These are phyloP conservation scores for Croton setiger DNA, from an alignment of 441 rosid genomes.

Conservation along the genomic window DNA sequence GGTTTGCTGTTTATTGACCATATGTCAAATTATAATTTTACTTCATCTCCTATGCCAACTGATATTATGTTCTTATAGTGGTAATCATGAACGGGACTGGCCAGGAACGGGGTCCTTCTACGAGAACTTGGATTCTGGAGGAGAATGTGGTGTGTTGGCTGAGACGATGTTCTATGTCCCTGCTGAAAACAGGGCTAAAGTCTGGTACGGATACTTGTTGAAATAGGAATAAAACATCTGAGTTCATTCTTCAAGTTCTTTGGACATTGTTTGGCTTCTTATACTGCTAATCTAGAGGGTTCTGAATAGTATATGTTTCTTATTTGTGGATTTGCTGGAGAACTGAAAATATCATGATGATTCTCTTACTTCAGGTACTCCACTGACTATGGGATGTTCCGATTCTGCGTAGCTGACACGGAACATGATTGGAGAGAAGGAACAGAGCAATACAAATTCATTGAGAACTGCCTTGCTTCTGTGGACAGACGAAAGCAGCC, in stretches of 20 bases:
- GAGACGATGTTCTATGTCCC: conserved; percentile 86
- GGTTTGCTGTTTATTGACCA: conserved; percentile 33
- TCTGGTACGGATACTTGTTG: conserved; percentile 41
- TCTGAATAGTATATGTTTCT: background rate
- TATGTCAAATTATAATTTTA: background rate
- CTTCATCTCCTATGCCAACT: conserved; percentile 12
- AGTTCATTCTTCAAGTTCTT: background rate
- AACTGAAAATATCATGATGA: conserved; percentile 8
- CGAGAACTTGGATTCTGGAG: conserved; percentile 65
- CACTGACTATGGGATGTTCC: conserved; percentile 84
- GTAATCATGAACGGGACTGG: conserved; percentile 95
- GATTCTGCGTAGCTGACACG: conserved; percentile 79
- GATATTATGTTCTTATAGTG: conserved; percentile 38
- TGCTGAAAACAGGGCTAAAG: conserved; percentile 69
- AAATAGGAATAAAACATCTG: background rate
- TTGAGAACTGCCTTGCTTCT: conserved; percentile 69
- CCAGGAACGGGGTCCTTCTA: conserved; percentile 81
- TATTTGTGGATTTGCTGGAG: background rate
- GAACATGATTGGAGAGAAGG: conserved; percentile 94
- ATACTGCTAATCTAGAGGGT: background rate
- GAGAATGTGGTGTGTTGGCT: conserved; percentile 86
- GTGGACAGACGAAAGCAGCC: conserved; percentile 79
- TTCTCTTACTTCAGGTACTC: conserved; percentile 46
- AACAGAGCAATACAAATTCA: conserved; percentile 71
- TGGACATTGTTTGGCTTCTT: background rate